phyloP scores from a whole-genome alignment of 2,329 filamentous ascomycete species.

The Zalaria obscura region DNA sequence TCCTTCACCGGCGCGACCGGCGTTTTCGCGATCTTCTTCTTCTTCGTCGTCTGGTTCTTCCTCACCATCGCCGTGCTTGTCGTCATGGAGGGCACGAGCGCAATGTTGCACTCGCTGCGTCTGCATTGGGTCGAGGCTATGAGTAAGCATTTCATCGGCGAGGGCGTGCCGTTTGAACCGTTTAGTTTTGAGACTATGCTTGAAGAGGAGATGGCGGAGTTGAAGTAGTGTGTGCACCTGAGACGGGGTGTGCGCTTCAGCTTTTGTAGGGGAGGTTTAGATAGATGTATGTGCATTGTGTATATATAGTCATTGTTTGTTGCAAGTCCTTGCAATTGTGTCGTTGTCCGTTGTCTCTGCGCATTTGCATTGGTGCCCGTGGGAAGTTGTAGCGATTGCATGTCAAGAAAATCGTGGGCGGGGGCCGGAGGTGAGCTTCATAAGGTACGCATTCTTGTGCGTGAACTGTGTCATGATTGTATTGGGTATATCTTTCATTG shows the following conservation, averaged over 20 bases:
- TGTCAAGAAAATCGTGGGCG: too few species aligned
- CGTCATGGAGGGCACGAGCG: constrained; percentile 90
- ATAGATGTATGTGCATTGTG: too few species aligned
- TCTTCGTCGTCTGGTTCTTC: constrained; percentile 83
- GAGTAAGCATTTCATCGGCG: constrained; percentile 92
- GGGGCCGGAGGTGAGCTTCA: too few species aligned
- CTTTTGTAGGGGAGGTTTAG: neutral
- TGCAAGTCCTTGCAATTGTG: too few species aligned
- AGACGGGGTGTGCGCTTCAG: too few species aligned
- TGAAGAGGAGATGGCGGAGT: constrained; percentile 53
- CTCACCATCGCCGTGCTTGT: constrained; percentile 70
- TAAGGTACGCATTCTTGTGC: too few species aligned
- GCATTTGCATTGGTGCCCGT: too few species aligned
- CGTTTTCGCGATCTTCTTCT: constrained; percentile 65
- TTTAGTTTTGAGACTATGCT: constrained; percentile 77
- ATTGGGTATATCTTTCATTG: too few species aligned
- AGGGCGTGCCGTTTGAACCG: constrained; percentile 66
- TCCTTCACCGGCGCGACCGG: constrained; percentile 50
- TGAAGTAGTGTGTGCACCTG: constrained; percentile 16
- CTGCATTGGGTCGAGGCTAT: constrained; percentile 96
- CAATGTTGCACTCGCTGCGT: constrained; percentile 85
- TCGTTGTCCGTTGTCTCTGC: too few species aligned
- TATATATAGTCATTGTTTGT: too few species aligned
- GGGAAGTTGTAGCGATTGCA: too few species aligned
- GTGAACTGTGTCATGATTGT: too few species aligned